Percentiles rank a stretch among this genome's conserved stretches.
Conservation (phyloP, 352 stramenopile species). For the Globisporangium cylindrosporum region DNA sequence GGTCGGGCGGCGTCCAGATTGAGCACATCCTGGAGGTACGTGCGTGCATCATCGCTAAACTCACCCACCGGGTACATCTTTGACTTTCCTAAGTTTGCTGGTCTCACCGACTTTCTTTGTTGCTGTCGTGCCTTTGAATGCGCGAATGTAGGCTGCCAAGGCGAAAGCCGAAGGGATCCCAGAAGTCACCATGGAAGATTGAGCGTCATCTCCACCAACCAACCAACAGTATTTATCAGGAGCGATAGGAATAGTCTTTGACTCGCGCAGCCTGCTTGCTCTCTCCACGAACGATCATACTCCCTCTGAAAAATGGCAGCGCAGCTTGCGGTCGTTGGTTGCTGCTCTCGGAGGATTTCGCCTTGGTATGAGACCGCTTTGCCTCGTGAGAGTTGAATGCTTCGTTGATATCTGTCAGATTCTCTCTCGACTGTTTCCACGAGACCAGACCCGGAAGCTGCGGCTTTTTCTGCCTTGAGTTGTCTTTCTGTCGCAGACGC, state of each 20-base stretch:
- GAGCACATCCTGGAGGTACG: slow-evolving; percentile 60
- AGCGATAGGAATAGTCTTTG: slow-evolving; percentile 38
- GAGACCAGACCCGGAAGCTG: slow-evolving; percentile 4
- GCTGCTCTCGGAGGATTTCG: slow-evolving; percentile 14
- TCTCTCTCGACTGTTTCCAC: slow-evolving; percentile 12
- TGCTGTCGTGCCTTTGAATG: background rate
- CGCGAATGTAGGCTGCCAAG: slow-evolving; percentile 22
- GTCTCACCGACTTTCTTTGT: background rate
- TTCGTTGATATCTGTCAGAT: slow-evolving; percentile 15
- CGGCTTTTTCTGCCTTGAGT: slow-evolving; percentile 2
- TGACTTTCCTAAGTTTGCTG: background rate
- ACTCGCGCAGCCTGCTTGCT: slow-evolving; percentile 32
- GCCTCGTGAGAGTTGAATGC: slow-evolving; percentile 15
- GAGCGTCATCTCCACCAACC: background rate
- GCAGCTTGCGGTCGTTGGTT: slow-evolving; percentile 25
- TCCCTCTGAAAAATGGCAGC: slow-evolving; percentile 70
- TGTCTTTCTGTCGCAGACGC: slow-evolving; percentile 22
- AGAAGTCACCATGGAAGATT: slow-evolving; percentile 16
- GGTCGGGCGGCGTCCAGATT: slow-evolving; percentile 56
- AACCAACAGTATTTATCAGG: slow-evolving; percentile 13
- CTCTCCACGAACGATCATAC: slow-evolving; percentile 58
- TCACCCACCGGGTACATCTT: too few species aligned
- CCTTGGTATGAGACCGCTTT: slow-evolving; percentile 10
- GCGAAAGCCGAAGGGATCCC: slow-evolving; percentile 2
- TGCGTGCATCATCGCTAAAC: background rate